A percentile compares a stretch with the other conserved stretches of the same genome.
Evolutionary conservation across 2,329 filamentous ascomycete genomes (phyloP).

Genomic region (Chrysoporthe cubensis): DNA sequence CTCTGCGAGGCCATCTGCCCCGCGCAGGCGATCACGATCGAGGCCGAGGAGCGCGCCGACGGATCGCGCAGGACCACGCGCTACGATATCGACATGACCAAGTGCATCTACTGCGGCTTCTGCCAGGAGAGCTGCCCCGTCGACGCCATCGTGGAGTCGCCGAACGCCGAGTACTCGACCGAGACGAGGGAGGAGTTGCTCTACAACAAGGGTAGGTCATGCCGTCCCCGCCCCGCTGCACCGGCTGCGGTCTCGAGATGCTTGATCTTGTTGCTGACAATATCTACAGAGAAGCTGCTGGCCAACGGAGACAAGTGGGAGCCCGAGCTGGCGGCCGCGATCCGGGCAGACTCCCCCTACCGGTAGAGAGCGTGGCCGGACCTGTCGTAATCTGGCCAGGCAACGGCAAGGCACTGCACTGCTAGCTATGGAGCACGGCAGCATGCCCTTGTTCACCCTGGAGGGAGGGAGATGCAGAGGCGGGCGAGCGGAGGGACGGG

Average conservation of each 20-base stretch:
- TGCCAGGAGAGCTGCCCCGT: conserved; percentile 99
- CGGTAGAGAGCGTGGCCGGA: conserved; percentile 57
- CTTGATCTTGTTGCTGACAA: conserved; percentile 32
- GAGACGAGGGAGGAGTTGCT: conserved; percentile 86
- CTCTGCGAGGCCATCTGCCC: conserved; percentile 98
- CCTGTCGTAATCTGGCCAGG: background rate
- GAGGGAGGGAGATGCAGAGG: background rate
- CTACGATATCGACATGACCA: conserved; percentile 99
- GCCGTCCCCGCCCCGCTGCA: background rate
- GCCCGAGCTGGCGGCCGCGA: conserved; percentile 89
- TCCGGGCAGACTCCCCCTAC: conserved; percentile 92
- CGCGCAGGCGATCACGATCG: conserved; percentile 97
- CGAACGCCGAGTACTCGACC: conserved; percentile 66
- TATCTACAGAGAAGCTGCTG: conserved; percentile 72
- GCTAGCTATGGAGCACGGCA: too few relatives aligned
- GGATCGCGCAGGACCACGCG: conserved; percentile 92
- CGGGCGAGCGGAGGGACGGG: background rate
- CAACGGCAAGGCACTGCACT: background rate
- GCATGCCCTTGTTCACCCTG: too few relatives aligned
- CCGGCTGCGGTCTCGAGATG: background rate
- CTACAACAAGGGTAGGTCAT: conserved; percentile 80
- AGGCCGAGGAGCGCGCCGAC: conserved; percentile 96
- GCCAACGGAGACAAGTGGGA: conserved; percentile 97
- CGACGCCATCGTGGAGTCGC: conserved; percentile 78
- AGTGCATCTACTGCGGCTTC: conserved; percentile 99